phyloP scores from a whole-genome alignment of 2,329 filamentous ascomycete genomes.

The Dactylellina haptotyla region DNA sequence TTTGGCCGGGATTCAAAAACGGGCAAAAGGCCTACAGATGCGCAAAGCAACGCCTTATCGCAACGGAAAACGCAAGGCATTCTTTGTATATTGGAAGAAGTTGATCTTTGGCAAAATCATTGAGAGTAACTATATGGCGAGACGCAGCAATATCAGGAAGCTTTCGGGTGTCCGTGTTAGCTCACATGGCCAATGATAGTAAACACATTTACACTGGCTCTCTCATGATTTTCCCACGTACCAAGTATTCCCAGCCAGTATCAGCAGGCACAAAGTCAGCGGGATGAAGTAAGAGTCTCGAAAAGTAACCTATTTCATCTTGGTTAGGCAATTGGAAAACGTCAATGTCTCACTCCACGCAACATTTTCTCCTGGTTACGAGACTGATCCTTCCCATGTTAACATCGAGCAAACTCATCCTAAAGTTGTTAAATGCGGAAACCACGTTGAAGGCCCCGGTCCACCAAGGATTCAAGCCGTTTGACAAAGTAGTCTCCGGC shows the following conservation, averaged over 20 bases:
- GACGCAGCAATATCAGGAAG: constrained; percentile 67
- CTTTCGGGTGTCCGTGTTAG: neutral
- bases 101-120: constrained; percentile 60
- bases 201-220: neutral
- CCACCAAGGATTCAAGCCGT: constrained; percentile 75
- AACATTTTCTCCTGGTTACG: constrained; percentile 30
- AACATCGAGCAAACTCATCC: constrained; percentile 73
- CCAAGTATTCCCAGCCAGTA: constrained; percentile 62
- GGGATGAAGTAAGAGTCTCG: constrained; percentile 61
- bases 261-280: constrained; percentile 55
- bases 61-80: constrained; percentile 65
- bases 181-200: neutral
- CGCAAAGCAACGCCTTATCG: constrained; percentile 68
- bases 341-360: neutral
- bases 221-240: constrained; percentile 57
- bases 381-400: constrained; percentile 70
- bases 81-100: constrained; percentile 59
- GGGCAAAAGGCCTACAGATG: constrained; percentile 61
- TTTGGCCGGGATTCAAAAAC: neutral
- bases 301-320: constrained; percentile 65
- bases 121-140: constrained; percentile 67
- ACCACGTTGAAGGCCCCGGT: constrained; percentile 74
- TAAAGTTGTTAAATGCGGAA: constrained; percentile 77
- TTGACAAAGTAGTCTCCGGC: constrained; percentile 65
- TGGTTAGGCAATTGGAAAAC: neutral